A percentile compares a stretch with the other conserved stretches of the same genome.
Evolutionary conservation across 495 filamentous ascomycete species (phyloP).

Genomic region (Penicillium longicatenatum): DNA sequence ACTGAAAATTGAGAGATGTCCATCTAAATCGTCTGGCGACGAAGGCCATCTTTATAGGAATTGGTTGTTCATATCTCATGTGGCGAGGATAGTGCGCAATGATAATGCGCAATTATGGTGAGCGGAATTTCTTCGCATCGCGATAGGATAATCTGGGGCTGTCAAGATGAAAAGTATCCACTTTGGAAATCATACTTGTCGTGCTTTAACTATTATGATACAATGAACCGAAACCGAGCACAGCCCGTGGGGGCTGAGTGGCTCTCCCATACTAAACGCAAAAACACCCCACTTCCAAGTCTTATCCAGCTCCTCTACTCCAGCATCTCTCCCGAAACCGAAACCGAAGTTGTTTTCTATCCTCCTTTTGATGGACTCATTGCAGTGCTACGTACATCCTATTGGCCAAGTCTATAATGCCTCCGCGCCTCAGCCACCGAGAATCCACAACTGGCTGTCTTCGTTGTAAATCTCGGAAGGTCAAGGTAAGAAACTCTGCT

Average conservation of each 20-base stretch:
- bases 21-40: background rate
- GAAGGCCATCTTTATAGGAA: background rate
- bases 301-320: background rate
- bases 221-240: conserved; percentile 19
- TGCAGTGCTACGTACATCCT: background rate
- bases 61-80: background rate
- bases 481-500: conserved; percentile 35
- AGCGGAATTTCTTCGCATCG: background rate
- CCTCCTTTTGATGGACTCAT: background rate
- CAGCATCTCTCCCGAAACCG: conserved; percentile 13
- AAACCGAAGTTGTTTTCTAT: background rate
- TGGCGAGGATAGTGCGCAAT: background rate
- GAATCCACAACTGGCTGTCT: conserved; percentile 49
- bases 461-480: conserved; percentile 49
- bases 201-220: conserved; percentile 17
- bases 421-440: conserved; percentile 32
- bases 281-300: background rate
- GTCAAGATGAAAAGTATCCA: background rate
- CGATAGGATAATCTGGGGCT: background rate
- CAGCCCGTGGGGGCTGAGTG: conserved; percentile 11
- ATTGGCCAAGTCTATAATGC: conserved; percentile 10
- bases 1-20: background rate
- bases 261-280: background rate
- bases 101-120: background rate
- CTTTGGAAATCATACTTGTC: background rate